A percentile compares a stretch with the other conserved stretches of the same genome.
phyloP scores from a whole-genome alignment of 2,329 filamentous ascomycete genomes.

The Akanthomyces muscarius region DNA sequence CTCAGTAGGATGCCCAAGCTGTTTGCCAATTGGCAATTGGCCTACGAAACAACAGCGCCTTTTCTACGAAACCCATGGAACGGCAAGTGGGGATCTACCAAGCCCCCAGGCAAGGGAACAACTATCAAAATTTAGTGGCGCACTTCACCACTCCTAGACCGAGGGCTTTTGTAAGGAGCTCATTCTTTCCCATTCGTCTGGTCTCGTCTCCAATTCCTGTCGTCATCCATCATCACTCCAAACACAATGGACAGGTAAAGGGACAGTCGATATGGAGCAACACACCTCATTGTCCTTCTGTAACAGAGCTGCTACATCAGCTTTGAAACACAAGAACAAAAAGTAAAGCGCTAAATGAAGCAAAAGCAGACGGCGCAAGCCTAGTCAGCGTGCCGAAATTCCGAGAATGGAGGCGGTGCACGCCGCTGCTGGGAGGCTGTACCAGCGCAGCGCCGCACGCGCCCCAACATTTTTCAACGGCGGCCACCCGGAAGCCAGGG shows the following conservation, averaged over 20 bases:
- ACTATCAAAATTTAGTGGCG: background rate
- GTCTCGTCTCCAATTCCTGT: background rate
- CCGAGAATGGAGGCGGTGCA: slow-evolving; percentile 11
- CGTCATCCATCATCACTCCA: background rate
- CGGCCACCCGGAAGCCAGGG: background rate
- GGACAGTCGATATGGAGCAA: background rate
- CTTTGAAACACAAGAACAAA: slow-evolving; percentile 4
- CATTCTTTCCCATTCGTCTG: background rate
- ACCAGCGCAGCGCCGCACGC: background rate
- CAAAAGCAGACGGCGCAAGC: background rate
- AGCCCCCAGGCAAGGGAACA: background rate
- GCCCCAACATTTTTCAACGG: background rate
- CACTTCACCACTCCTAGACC: background rate
- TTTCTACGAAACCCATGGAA: background rate
- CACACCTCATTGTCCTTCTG: background rate
- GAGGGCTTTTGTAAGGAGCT: background rate
- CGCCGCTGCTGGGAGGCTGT: background rate
- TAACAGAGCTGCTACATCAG: background rate
- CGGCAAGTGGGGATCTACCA: background rate
- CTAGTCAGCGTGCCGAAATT: slow-evolving; percentile 1
- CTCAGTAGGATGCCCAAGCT: too few species aligned
- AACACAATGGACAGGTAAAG: background rate
- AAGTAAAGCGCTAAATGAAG: background rate
- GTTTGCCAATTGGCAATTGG: background rate
- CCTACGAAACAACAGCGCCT: background rate